phyloP scores from a whole-genome alignment of 768 basidiomycete genomes.

The Collybiopsis confluens region DNA sequence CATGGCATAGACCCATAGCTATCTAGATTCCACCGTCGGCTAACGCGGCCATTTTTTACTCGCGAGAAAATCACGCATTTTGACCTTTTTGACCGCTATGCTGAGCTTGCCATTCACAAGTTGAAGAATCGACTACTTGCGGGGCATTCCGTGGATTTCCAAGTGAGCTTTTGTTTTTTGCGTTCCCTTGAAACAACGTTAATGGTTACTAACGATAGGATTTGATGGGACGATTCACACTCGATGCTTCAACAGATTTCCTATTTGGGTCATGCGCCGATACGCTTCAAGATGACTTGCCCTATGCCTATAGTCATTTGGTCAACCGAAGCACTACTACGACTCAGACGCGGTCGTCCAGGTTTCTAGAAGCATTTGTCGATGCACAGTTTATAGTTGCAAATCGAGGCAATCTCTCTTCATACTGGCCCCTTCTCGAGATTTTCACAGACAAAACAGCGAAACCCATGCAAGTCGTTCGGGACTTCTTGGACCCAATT shows the following conservation, averaged over 20 bases:
- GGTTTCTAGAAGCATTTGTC: neutral
- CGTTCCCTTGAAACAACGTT: neutral
- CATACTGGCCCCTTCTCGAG: slow-evolving; percentile 54
- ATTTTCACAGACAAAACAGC: slow-evolving; percentile 40
- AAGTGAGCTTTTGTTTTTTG: slow-evolving; percentile 28
- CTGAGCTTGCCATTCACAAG: slow-evolving; percentile 35
- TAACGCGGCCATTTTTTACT: slow-evolving; percentile 62
- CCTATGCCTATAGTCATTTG: slow-evolving; percentile 39
- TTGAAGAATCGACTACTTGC: slow-evolving; percentile 43
- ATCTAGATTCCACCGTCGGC: slow-evolving; percentile 51
- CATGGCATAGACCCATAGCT: neutral
- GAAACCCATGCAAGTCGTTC: slow-evolving; percentile 48
- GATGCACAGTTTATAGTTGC: neutral
- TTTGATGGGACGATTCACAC: slow-evolving; percentile 56
- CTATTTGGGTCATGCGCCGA: slow-evolving; percentile 58
- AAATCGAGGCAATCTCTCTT: slow-evolving; percentile 20
- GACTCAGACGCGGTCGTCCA: slow-evolving; percentile 10
- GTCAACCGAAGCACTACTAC: neutral
- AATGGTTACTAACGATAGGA: too few relatives aligned
- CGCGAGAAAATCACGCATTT: slow-evolving; percentile 57
- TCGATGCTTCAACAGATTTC: slow-evolving; percentile 64
- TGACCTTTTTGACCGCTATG: slow-evolving; percentile 54
- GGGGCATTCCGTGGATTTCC: slow-evolving; percentile 56
- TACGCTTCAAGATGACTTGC: slow-evolving; percentile 44
- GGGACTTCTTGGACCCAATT: slow-evolving; percentile 49